Evolutionary conservation across 192 early-diverging fungal species (phyloP), one percentile per base, ranked within the genome.

Genomic region (Coemansia sp.): DNA sequence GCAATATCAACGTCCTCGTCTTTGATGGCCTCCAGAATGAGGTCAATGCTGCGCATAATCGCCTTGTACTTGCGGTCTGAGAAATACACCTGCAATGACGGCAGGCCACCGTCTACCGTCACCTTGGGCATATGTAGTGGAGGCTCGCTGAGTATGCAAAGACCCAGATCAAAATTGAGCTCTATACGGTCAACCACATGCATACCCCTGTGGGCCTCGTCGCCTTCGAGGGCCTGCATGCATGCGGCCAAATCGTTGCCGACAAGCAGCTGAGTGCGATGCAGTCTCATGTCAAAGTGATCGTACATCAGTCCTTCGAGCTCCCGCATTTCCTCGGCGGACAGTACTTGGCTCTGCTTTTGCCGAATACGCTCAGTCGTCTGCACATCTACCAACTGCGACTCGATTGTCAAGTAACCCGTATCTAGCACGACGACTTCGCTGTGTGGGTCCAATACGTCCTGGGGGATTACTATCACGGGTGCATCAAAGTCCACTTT

Each of bases 401-500:
- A 95, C 73, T 93, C 90, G 9, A 99, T 90, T 31, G 90, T 86
- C 66, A 99, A 92, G 62, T 94, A 94, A 61, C 98, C 98, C 20
- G 93, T 93, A 77, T 99, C 97, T 20, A 99, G 75, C 2, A 97
- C 92, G 16, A 95, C 85, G 6, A 96, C 92, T 60, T 87, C 78
- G 18, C 91, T 76, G 54, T 90, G 77, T 40, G 77, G 73, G 38
- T 82, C 75, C 6, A 81, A 76, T 34, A 82, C 87, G 74, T 88
- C 84, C 69, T 92, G 89, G 1, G 96, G 96, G 27, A 99, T 87
- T 18, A 97, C 86, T 85, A 99, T 90, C 51, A 98, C 93, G 2
- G 98, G 98, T 5, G 98, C 98, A 71, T 97, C 94, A 80, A 97
- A 90, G 67, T 99, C 97, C n/a, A 99, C 88, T 49, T 92, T 89